A percentile compares a stretch with the other conserved stretches of the same genome.
These are phyloP conservation scores for Akebia trifoliata DNA, from an alignment of 164 flowering plant species.

Conservation along the genomic window DNA sequence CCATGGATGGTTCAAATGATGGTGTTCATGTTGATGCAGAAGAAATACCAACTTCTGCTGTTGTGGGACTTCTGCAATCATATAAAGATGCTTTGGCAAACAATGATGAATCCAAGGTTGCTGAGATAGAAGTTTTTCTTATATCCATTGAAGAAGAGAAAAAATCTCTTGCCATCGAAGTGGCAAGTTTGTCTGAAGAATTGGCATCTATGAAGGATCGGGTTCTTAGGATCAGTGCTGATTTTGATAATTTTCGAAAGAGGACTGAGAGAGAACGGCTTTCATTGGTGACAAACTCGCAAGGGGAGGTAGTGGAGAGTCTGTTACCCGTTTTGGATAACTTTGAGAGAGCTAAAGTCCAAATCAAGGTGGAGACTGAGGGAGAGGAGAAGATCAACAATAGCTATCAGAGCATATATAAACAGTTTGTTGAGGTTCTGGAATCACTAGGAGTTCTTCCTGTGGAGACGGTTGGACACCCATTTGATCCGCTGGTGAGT, in stretches of 20 bases:
- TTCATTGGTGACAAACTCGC: constrained; percentile 64
- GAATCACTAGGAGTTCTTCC: constrained; percentile 60
- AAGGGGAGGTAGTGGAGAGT: constrained; percentile 84
- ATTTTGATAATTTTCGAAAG: constrained; percentile 90
- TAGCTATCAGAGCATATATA: constrained; percentile 89
- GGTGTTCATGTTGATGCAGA: constrained; percentile 35
- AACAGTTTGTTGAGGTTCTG: constrained; percentile 83
- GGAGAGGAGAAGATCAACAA: constrained; percentile 76
- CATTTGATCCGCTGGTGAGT: constrained; percentile 92
- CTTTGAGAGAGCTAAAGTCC: constrained; percentile 88
- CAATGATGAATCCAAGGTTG: constrained; percentile 51
- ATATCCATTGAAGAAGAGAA: constrained; percentile 71
- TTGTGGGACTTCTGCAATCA: constrained; percentile 42
- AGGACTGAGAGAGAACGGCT: constrained; percentile 87
- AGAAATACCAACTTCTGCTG: constrained; percentile 40
- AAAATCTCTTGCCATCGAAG: constrained; percentile 42
- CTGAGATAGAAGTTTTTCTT: constrained; percentile 58
- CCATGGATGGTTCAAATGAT: constrained; percentile 35
- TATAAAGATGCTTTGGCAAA: constrained; percentile 71
- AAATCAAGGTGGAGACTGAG: constrained; percentile 73
- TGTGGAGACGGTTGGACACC: constrained; percentile 70
- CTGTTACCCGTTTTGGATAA: constrained; percentile 80
- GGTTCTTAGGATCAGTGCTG: constrained; percentile 78
- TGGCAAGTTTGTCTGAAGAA: constrained; percentile 50
- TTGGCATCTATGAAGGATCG: constrained; percentile 52